These are phyloP conservation scores for Piromyces finnis DNA, from an alignment of 192 early-diverging fungal genomes.

Conservation along the genomic window DNA sequence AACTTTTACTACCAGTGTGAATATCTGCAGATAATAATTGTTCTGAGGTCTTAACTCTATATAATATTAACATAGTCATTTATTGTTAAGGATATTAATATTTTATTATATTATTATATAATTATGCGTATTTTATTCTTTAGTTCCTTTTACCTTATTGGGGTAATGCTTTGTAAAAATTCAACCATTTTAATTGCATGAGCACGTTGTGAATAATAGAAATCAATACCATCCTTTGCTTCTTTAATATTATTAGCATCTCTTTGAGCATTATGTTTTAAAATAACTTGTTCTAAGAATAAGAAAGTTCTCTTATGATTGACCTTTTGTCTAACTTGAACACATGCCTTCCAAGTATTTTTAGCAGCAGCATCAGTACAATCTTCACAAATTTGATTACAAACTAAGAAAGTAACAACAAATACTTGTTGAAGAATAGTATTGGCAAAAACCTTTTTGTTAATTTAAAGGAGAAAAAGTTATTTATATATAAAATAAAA, in stretches of 20 bases:
- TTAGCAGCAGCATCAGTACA: constrained; percentile 89
- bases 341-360: constrained; percentile 93
- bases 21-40: constrained; percentile 92
- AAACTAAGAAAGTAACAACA: constrained; percentile 85
- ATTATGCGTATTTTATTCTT: too few species aligned
- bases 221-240: constrained; percentile 88
- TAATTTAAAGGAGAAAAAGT: too few species aligned
- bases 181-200: constrained; percentile 94
- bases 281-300: constrained; percentile 93
- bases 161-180: constrained; percentile 73
- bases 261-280: constrained; percentile 91
- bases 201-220: constrained; percentile 74
- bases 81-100: too few species aligned
- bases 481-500: too few species aligned
- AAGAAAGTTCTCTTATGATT: constrained; percentile 95
- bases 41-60: constrained; percentile 74
- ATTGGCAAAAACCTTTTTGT: constrained; percentile 75
- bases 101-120: too few species aligned
- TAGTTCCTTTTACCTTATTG: constrained; percentile 49
- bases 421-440: constrained; percentile 94
- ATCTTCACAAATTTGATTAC: constrained; percentile 85
- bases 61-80: too few species aligned
- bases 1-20: constrained; percentile 76
- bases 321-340: constrained; percentile 91
- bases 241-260: constrained; percentile 98